Evolutionary conservation across 805 yeast species (phyloP), one percentile per base, ranked within the genome.

Genomic region (Candida nitratophila): DNA sequence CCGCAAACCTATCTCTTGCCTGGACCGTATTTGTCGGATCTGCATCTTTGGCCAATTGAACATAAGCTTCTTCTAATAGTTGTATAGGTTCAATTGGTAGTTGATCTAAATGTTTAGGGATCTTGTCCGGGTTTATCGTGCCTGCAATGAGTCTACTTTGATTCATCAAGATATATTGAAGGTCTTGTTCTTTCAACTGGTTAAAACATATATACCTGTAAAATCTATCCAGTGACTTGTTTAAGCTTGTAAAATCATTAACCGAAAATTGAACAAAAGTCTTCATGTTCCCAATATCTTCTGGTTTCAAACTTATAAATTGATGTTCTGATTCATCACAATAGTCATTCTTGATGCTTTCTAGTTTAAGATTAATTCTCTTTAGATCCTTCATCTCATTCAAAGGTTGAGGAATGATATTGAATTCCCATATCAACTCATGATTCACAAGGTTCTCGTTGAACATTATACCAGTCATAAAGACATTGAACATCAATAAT

Each of bases 241-340:
- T 53, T 44, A 68, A 68, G 4, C 50, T 52, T 3, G 49, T 50
- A 17, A 79, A 55, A 49, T 78, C 81, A 10, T 62, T 59, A 20
- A 59, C 44, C 0, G 82, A 70, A 47, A 65, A 77, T 32, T 65
- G 66, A 27, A 78, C 49, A 49, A 79, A 79, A 30, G 67, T 66
- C 40, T 69, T 73, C 43, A 74, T 71, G 41, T 69, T 80, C 14
- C 61, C 59, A 22, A 70, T 55, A 40, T 67, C 68, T 33, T 69
- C 71, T 4, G 65, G 65, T 17, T 53, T 59, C 3, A 66, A 33
- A n/a, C 37, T 44, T 36, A 47, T 24, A 44, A 37, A 40, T n/a
- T 43, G 20, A 44, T 38, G 34, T 12, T 30, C n/a, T 24, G 34
- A 10, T 12, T 29, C 31, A 16, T 40, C 31, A 41, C 16, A 20